A percentile compares a stretch with the other conserved stretches of the same genome.
These are phyloP conservation scores for Cladosporium velox DNA, from an alignment of 2,329 filamentous ascomycete genomes.

Conservation along the genomic window DNA sequence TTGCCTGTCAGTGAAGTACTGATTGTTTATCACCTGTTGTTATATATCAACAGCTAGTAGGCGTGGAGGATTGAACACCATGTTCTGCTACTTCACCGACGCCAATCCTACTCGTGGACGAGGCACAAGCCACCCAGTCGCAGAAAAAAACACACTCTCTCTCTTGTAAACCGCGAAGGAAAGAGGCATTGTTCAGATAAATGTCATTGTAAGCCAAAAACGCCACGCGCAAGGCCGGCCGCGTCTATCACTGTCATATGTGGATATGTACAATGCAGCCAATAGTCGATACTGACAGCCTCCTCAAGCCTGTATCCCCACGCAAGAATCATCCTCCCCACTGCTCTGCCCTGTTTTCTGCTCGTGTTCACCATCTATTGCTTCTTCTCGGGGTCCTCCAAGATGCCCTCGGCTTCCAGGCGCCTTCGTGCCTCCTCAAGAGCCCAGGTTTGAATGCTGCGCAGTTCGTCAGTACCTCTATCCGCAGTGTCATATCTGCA, in stretches of 20 bases:
- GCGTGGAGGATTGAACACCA: neutral
- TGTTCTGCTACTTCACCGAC: neutral
- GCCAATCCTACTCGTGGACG: neutral
- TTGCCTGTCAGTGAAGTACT: neutral
- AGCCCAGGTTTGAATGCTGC: constrained; percentile 98
- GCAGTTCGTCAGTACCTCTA: constrained; percentile 7
- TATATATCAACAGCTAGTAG: neutral
- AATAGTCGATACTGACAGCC: constrained; percentile 13
- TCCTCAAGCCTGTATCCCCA: constrained; percentile 16
- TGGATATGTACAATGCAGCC: constrained; percentile 25
- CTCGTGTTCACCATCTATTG: constrained; percentile 11
- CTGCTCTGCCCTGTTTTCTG: neutral
- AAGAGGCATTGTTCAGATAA: constrained; percentile 16
- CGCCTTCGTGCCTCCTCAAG: constrained; percentile 93
- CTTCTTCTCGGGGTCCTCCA: constrained; percentile 68
- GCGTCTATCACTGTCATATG: constrained; percentile 23
- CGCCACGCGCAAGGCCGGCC: constrained; percentile 18
- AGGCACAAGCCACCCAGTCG: neutral
- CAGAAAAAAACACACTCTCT: neutral
- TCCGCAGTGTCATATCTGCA: neutral
- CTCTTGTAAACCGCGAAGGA: neutral
- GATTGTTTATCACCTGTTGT: neutral
- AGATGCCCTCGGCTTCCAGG: constrained; percentile 92
- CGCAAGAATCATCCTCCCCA: constrained; percentile 3
- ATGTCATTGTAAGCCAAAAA: constrained; percentile 21